A percentile compares a stretch with the other conserved stretches of the same genome.
Evolutionary conservation across 768 basidiomycete genomes (phyloP).

Genomic region (Boletus tomentosulus): DNA sequence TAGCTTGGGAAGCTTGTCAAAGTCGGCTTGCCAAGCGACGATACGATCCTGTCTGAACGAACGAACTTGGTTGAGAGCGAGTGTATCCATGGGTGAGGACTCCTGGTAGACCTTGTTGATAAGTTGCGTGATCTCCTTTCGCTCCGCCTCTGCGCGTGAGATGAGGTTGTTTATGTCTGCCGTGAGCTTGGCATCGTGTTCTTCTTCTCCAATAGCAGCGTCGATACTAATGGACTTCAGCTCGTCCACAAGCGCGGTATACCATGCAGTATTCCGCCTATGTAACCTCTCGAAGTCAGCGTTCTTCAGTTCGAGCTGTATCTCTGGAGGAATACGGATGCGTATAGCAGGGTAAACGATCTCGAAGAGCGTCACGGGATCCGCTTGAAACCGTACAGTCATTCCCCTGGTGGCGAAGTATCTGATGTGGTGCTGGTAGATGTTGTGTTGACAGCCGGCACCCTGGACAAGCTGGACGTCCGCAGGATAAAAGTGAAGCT

Average conservation of each 20-base stretch:
- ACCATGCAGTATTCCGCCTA: constrained; percentile 69
- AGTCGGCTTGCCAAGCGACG: constrained; percentile 95
- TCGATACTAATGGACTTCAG: constrained; percentile 74
- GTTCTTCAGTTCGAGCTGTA: constrained; percentile 87
- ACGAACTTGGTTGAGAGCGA: constrained; percentile 82
- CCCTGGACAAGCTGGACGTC: constrained; percentile 81
- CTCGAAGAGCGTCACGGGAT: constrained; percentile 79
- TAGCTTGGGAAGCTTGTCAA: constrained; percentile 77
- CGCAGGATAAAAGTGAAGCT: constrained; percentile 92
- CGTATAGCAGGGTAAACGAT: constrained; percentile 85
- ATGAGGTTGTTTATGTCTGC: constrained; percentile 65
- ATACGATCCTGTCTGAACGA: constrained; percentile 88
- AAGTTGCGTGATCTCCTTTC: constrained; percentile 63
- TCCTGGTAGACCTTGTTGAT: constrained; percentile 81
- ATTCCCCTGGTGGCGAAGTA: constrained; percentile 83
- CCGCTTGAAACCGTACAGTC: constrained; percentile 86
- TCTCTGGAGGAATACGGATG: constrained; percentile 82
- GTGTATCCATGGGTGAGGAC: constrained; percentile 76
- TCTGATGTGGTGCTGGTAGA: constrained; percentile 87
- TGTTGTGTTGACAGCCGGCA: constrained; percentile 90
- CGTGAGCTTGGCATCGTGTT: constrained; percentile 58
- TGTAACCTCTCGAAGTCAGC: constrained; percentile 79
- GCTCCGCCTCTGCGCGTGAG: constrained; percentile 68
- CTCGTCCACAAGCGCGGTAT: constrained; percentile 69
- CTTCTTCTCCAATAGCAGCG: constrained; percentile 74